A percentile compares a stretch with the other conserved stretches of the same genome.
Conservation (phyloP, 805 yeast species). For the Kuraishia floccosa region DNA sequence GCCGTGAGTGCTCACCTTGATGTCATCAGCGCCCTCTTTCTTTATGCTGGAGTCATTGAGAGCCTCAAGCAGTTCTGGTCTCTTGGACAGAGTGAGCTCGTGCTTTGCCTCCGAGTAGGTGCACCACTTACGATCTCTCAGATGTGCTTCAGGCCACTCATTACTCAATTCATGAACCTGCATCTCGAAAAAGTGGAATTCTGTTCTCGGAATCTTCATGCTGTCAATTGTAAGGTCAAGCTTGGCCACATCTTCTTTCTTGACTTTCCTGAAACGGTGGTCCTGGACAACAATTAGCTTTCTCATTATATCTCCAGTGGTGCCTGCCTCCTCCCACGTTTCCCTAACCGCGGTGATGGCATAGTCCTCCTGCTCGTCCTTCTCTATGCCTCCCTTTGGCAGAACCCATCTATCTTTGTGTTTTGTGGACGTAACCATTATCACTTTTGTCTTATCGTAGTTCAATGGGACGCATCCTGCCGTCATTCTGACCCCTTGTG, state of each 20-base stretch:
- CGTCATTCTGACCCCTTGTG: constrained; percentile 70
- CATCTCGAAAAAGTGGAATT: constrained; percentile 84
- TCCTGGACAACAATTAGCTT: constrained; percentile 63
- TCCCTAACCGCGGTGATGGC: constrained; percentile 62
- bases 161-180: constrained; percentile 38
- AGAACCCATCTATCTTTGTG: constrained; percentile 69
- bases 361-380: constrained; percentile 50
- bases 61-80: constrained; percentile 62
- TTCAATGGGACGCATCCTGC: constrained; percentile 85
- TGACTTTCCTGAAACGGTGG: constrained; percentile 14
- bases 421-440: constrained; percentile 70
- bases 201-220: constrained; percentile 50
- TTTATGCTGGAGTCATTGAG: constrained; percentile 42
- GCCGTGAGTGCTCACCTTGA: constrained; percentile 14
- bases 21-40: constrained; percentile 19
- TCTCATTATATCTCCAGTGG: constrained; percentile 46
- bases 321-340: constrained; percentile 98
- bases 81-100: constrained; percentile 40
- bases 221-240: constrained; percentile 11
- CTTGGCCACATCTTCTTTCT: constrained; percentile 7
- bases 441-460: constrained; percentile 42
- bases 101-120: constrained; percentile 53
- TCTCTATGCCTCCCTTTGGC: constrained; percentile 94
- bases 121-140: constrained; percentile 69
- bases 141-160: constrained; percentile 65